phyloP scores from a whole-genome alignment of 306 rosid species.

The Echinosophora koreensis region DNA sequence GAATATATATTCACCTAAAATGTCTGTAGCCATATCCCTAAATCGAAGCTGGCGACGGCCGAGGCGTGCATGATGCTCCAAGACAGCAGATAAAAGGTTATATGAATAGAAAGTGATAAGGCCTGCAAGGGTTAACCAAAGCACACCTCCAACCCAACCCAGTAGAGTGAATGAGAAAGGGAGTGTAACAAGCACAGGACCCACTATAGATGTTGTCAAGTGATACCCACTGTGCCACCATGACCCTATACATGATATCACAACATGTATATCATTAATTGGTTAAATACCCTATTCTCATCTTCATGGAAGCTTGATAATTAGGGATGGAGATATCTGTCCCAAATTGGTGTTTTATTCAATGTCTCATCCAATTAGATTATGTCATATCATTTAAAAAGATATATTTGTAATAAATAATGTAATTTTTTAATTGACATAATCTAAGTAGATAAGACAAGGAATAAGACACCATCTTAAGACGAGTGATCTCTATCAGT shows the following conservation, averaged over 20 bases:
- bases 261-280: background rate
- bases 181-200: conserved; percentile 57
- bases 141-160: conserved; percentile 69
- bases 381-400: too few relatives aligned
- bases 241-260: conserved; percentile 47
- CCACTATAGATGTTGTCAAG: conserved; percentile 66
- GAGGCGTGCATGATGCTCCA: conserved; percentile 62
- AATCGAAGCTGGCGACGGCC: conserved; percentile 65
- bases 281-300: background rate
- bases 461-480: too few relatives aligned
- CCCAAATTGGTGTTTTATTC: too few relatives aligned
- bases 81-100: conserved; percentile 58
- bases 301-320: background rate
- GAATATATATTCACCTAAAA: conserved; percentile 45
- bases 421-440: too few relatives aligned
- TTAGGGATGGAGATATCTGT: too few relatives aligned
- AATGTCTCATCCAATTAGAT: too few relatives aligned
- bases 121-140: conserved; percentile 47
- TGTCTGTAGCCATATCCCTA: conserved; percentile 58
- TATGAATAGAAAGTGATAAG: conserved; percentile 67
- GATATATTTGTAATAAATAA: too few relatives aligned
- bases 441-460: too few relatives aligned
- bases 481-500: too few relatives aligned
- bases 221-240: conserved; percentile 72
- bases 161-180: conserved; percentile 55